phyloP scores from a whole-genome alignment of 116 monocot genomes.

The Phalaenopsis hybrid region DNA sequence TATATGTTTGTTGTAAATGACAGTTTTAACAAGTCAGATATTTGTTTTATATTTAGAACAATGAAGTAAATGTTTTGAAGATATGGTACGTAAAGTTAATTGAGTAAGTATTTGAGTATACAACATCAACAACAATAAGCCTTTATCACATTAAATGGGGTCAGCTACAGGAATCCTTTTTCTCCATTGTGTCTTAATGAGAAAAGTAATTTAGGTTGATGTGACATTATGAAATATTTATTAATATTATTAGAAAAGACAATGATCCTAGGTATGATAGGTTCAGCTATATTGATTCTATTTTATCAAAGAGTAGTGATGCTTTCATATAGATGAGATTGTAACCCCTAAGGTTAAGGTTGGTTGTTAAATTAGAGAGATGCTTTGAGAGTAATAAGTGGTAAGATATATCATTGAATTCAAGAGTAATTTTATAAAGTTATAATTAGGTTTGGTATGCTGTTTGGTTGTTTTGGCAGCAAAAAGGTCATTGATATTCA shows the following conservation, averaged over 20 bases:
- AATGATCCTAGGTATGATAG: not conserved
- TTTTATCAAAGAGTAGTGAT: not conserved
- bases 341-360: not conserved
- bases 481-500: not conserved
- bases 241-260: not conserved
- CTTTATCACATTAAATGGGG: no score
- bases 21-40: no score
- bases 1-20: not conserved
- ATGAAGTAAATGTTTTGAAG: no score
- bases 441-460: not conserved
- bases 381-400: not conserved
- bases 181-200: no score
- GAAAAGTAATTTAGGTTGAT: no score
- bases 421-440: not conserved
- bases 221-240: no score
- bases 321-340: not conserved
- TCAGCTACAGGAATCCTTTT: no score
- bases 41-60: no score
- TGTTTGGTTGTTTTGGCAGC: not conserved
- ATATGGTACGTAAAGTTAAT: no score
- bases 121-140: no score
- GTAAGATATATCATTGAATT: not conserved
- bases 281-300: not conserved
- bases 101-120: no score
- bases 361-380: not conserved